Percentiles rank a stretch among this genome's conserved stretches.
phyloP scores from a whole-genome alignment of 1,139 yeast genomes.

The Eremothecium coryli region DNA sequence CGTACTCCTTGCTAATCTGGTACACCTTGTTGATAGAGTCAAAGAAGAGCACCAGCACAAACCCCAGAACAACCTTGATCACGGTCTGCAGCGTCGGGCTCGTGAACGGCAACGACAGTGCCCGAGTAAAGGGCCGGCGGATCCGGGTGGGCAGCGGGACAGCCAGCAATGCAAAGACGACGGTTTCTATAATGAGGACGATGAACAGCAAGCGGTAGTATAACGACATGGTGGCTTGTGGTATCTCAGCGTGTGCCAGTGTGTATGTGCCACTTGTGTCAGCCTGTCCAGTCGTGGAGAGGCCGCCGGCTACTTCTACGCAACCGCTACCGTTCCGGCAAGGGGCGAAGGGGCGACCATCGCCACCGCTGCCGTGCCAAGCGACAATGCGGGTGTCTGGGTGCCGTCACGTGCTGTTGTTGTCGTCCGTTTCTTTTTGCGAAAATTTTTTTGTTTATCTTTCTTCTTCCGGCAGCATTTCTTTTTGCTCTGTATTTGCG shows the following conservation, averaged over 20 bases:
- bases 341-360: too few species aligned
- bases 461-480: too few species aligned
- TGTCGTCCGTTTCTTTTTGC: too few species aligned
- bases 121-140: constrained; percentile 58
- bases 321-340: too few species aligned
- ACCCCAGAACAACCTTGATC: constrained; percentile 72
- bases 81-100: constrained; percentile 67
- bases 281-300: background rate
- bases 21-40: constrained; percentile 84
- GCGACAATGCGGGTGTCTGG: too few species aligned
- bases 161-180: constrained; percentile 69
- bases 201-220: constrained; percentile 46
- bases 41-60: constrained; percentile 72
- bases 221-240: constrained; percentile 24
- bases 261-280: background rate
- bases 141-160: constrained; percentile 73
- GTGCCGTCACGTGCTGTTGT: too few species aligned
- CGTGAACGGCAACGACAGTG: constrained; percentile 61
- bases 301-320: constrained; percentile 14
- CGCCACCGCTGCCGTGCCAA: too few species aligned
- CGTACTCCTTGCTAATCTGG: constrained; percentile 52
- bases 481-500: too few species aligned
- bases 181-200: constrained; percentile 68
- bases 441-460: too few species aligned
- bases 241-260: background rate